Evolutionary conservation across 2,329 filamentous ascomycete genomes (phyloP).

Genomic region (Penicillium janthinellum): DNA sequence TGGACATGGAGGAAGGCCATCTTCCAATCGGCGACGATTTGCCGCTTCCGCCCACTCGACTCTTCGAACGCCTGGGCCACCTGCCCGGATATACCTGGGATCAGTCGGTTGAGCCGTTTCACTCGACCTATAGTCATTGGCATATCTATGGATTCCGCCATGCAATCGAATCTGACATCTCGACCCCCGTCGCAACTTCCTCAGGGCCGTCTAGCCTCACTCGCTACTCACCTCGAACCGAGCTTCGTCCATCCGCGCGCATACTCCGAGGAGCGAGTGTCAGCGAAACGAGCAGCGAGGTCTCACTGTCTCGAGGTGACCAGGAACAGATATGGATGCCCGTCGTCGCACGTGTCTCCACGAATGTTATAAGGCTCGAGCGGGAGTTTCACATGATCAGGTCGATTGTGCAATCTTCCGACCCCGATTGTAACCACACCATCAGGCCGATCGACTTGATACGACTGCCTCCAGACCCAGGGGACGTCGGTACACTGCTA

Average conservation of each 20-base stretch:
- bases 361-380: slow-evolving; percentile 80
- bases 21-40: slow-evolving; percentile 50
- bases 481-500: slow-evolving; percentile 70
- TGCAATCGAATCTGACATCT: slow-evolving; percentile 53
- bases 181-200: slow-evolving; percentile 50
- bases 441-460: slow-evolving; percentile 79
- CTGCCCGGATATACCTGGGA: slow-evolving; percentile 78
- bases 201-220: slow-evolving; percentile 47
- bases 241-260: slow-evolving; percentile 43
- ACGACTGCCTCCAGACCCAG: slow-evolving; percentile 66
- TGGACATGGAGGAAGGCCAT: slow-evolving; percentile 39
- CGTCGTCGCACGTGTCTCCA: slow-evolving; percentile 80
- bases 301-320: slow-evolving; percentile 43
- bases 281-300: slow-evolving; percentile 52
- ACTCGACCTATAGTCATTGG: slow-evolving; percentile 85
- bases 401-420: slow-evolving; percentile 68
- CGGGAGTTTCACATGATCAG: slow-evolving; percentile 83
- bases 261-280: slow-evolving; percentile 53
- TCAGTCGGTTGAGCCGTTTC: slow-evolving; percentile 55
- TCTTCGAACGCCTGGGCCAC: slow-evolving; percentile 73
- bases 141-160: slow-evolving; percentile 65
- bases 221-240: slow-evolving; percentile 47
- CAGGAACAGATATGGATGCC: slow-evolving; percentile 54
- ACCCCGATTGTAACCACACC: slow-evolving; percentile 74
- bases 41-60: slow-evolving; percentile 62